Evolutionary conservation across 148 eudicot genomes (phyloP).

Genomic region (Rhododendron molle): DNA sequence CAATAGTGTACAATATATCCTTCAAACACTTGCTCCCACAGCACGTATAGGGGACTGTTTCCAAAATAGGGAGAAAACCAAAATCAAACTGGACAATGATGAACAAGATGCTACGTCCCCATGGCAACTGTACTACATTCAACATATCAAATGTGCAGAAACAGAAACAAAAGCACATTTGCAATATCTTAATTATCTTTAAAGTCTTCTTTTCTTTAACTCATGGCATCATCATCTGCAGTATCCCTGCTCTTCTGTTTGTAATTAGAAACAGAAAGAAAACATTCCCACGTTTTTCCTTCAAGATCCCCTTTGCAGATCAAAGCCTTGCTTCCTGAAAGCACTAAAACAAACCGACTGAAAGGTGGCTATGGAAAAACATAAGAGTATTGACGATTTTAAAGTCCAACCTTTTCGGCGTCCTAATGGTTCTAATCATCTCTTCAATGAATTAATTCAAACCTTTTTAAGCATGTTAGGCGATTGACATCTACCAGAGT

Average conservation of each 20-base stretch:
- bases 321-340: no score
- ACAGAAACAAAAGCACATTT: neutral
- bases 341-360: no score
- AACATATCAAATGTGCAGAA: neutral
- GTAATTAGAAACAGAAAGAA: neutral
- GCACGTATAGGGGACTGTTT: neutral
- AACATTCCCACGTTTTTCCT: neutral
- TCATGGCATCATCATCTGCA: no score
- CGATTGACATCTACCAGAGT: no score
- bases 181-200: neutral
- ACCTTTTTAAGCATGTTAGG: no score
- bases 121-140: neutral
- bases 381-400: no score
- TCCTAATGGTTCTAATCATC: no score
- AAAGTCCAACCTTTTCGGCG: no score
- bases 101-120: neutral
- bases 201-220: neutral
- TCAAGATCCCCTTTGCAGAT: neutral
- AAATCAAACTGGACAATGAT: neutral
- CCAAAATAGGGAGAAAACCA: neutral
- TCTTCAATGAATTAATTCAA: no score
- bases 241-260: neutral
- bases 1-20: neutral
- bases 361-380: no score
- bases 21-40: neutral